These are phyloP conservation scores for Scheffersomyces segobiensis DNA, from an alignment of 1,139 yeast species.

Conservation along the genomic window DNA sequence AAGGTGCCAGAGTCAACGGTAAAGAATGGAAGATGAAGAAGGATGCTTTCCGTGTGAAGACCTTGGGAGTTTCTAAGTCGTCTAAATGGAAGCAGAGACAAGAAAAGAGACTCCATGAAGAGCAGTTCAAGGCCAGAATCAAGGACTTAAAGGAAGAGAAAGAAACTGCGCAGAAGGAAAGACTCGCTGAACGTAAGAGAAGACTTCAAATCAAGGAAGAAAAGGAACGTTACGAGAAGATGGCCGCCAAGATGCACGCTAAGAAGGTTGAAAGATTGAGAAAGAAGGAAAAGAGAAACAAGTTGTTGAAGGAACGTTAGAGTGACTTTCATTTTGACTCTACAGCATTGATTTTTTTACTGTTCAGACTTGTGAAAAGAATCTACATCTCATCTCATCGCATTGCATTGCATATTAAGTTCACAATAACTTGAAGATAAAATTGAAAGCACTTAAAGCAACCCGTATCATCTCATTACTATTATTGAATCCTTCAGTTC, in stretches of 20 bases:
- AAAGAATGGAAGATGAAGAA: constrained; percentile 29
- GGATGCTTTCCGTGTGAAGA: constrained; percentile 25
- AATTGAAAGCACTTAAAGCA: background rate
- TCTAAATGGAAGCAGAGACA: constrained; percentile 29
- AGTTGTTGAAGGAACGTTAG: constrained; percentile 68
- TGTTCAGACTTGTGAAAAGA: background rate
- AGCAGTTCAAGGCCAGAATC: constrained; percentile 52
- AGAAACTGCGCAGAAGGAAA: constrained; percentile 49
- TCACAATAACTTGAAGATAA: background rate
- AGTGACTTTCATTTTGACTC: background rate
- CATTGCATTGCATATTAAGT: background rate
- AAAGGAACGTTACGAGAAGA: constrained; percentile 67
- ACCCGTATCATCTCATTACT: background rate
- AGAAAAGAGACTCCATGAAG: constrained; percentile 38
- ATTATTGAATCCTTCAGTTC: background rate
- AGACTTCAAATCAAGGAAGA: constrained; percentile 72
- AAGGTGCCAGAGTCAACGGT: constrained; percentile 26
- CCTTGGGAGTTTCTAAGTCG: constrained; percentile 15
- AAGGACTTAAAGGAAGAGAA: constrained; percentile 64
- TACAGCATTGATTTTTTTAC: background rate
- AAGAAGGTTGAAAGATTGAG: constrained; percentile 77
- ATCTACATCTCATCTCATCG: background rate
- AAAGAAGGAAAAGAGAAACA: constrained; percentile 81
- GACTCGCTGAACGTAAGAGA: constrained; percentile 57
- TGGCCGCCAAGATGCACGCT: constrained; percentile 75